A percentile compares a stretch with the other conserved stretches of the same genome.
These are phyloP conservation scores for Tricladium varicosporioides DNA, from an alignment of 2,329 filamentous ascomycete species.

Conservation along the genomic window DNA sequence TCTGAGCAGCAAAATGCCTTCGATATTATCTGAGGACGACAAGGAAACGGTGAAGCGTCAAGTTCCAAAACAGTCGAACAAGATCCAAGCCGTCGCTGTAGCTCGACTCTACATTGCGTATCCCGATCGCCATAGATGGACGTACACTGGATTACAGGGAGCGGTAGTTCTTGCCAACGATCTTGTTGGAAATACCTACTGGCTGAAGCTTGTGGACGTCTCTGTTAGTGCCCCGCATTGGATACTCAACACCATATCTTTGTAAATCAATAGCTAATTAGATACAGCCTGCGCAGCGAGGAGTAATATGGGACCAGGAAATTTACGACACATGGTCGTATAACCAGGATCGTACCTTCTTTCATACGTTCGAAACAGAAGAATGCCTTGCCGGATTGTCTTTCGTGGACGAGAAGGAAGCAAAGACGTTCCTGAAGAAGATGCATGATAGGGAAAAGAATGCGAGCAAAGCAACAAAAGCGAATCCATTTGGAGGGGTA, in stretches of 20 bases:
- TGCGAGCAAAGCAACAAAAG: conserved; percentile 80
- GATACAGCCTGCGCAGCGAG: conserved; percentile 67
- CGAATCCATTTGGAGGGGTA: conserved; percentile 67
- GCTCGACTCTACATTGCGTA: conserved; percentile 92
- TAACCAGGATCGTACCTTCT: conserved; percentile 96
- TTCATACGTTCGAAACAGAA: conserved; percentile 95
- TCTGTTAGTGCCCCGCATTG: conserved; percentile 60
- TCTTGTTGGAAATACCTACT: conserved; percentile 91
- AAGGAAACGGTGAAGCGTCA: conserved; percentile 95
- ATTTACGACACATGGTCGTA: conserved; percentile 94
- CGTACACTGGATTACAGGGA: conserved; percentile 88
- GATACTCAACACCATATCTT: not conserved
- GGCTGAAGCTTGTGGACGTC: conserved; percentile 96
- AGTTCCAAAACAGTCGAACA: conserved; percentile 92
- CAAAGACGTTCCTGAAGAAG: conserved; percentile 95
- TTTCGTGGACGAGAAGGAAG: conserved; percentile 96
- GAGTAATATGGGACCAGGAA: conserved; percentile 96
- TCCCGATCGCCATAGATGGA: conserved; percentile 84
- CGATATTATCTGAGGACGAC: conserved; percentile 81
- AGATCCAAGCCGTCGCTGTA: conserved; percentile 94
- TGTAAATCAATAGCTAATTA: conserved; percentile 17
- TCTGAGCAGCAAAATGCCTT: conserved; percentile 32
- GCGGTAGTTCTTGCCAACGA: conserved; percentile 91
- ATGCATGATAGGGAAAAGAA: conserved; percentile 96
- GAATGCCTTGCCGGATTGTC: conserved; percentile 86